Percentiles rank a stretch among this genome's conserved stretches.
These are phyloP conservation scores for Secale cereale DNA, from an alignment of 176 grass and related monocot species.

Conservation along the genomic window DNA sequence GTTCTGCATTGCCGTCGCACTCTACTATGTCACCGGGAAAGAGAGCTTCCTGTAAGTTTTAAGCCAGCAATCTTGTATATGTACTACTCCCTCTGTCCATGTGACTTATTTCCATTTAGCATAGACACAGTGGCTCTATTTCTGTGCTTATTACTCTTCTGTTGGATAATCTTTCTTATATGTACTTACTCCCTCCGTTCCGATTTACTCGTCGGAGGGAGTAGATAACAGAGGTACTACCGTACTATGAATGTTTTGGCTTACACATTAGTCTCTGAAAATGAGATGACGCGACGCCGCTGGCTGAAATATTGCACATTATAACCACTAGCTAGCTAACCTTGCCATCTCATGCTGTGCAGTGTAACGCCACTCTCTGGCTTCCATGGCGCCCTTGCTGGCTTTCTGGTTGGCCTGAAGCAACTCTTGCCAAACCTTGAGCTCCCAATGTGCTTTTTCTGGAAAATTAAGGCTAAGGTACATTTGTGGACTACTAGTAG, in stretches of 20 bases:
- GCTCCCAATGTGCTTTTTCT: slow-evolving; percentile 91
- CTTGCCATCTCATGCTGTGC: not conserved
- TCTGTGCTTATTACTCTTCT: not conserved
- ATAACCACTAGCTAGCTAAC: slow-evolving; percentile 2
- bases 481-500: not conserved
- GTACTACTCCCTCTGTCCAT: not conserved
- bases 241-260: not conserved
- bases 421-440: slow-evolving; percentile 94
- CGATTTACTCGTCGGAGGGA: too few species aligned
- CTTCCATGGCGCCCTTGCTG: slow-evolving; percentile 88
- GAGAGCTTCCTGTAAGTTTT: slow-evolving; percentile 96
- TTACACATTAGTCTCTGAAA: not conserved
- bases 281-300: not conserved
- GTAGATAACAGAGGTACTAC: too few species aligned
- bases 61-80: not conserved
- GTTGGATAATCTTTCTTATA: not conserved
- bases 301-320: not conserved
- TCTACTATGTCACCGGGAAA: slow-evolving; percentile 91
- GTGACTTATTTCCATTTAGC: not conserved
- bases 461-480: slow-evolving; percentile 99
- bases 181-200: too few species aligned
- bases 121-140: not conserved
- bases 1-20: slow-evolving; percentile 71
- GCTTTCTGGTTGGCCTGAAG: slow-evolving; percentile 88
- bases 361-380: slow-evolving; percentile 92